phyloP scores from a whole-genome alignment of 768 basidiomycete genomes.

The Collybiopsis confluens region DNA sequence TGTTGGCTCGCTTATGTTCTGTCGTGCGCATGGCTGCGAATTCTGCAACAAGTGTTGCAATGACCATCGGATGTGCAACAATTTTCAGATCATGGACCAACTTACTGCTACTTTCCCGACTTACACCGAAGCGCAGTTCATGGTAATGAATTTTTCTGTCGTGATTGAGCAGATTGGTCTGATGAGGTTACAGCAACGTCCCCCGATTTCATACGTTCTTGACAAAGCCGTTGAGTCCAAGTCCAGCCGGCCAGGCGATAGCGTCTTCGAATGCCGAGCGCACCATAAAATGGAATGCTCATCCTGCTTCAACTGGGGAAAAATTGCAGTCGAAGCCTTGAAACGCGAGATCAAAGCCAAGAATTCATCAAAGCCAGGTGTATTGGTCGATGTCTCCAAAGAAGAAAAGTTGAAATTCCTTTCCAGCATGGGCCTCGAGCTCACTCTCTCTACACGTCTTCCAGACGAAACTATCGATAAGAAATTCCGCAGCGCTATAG shows the following conservation, averaged over 20 bases:
- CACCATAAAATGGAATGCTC: constrained; percentile 26
- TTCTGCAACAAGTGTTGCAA: constrained; percentile 25
- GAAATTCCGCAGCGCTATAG: constrained; percentile 2
- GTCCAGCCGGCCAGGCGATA: not conserved
- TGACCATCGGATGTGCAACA: constrained; percentile 30
- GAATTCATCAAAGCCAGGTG: not conserved
- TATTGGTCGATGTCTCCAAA: not conserved
- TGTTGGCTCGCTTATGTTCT: constrained; percentile 30
- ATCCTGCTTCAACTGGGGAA: constrained; percentile 32
- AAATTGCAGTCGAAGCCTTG: constrained; percentile 14
- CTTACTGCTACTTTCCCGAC: constrained; percentile 15
- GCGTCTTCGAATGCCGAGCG: constrained; percentile 21
- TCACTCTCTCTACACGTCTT: constrained; percentile 1
- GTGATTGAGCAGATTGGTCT: not conserved
- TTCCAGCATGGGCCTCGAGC: not conserved
- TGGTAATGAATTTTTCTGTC: constrained; percentile 9
- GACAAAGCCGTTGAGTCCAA: constrained; percentile 15
- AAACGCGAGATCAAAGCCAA: constrained; percentile 20
- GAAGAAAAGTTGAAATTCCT: not conserved
- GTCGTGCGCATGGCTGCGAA: constrained; percentile 28
- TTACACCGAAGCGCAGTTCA: constrained; percentile 15
- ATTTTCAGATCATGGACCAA: constrained; percentile 24
- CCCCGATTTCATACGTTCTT: constrained; percentile 16
- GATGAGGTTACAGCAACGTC: constrained; percentile 14
- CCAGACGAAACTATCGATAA: not conserved